Conservation (phyloP, 495 filamentous ascomycete genomes). For the Xylaria longipes region DNA sequence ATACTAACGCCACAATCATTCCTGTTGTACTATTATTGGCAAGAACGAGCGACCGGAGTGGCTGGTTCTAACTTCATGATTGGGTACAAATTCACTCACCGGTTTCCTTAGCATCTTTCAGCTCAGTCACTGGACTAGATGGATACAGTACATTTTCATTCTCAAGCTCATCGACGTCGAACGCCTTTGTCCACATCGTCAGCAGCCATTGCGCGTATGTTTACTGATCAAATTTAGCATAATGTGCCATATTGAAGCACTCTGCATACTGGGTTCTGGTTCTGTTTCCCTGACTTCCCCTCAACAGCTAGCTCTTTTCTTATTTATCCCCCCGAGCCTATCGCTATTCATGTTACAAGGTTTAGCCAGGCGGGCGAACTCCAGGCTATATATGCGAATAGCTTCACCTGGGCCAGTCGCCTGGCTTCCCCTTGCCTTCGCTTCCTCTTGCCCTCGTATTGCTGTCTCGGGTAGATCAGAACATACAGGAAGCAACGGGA, state of each 20-base stretch:
- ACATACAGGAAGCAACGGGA: no score
- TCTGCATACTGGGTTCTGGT: no score
- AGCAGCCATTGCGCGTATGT: background rate
- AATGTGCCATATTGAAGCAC: no score
- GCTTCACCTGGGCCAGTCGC: no score
- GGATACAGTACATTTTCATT: background rate
- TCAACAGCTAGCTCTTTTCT: background rate
- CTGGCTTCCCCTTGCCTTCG: no score
- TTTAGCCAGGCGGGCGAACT: no score
- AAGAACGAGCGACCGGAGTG: background rate
- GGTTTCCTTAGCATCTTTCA: background rate
- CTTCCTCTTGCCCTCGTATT: no score
- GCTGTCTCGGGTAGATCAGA: no score
- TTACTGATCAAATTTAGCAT: background rate
- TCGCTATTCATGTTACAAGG: no score
- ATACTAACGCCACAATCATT: background rate
- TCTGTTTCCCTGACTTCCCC: no score
- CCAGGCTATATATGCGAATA: no score
- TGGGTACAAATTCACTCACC: no score
- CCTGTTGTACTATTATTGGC: background rate
- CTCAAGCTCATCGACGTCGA: background rate
- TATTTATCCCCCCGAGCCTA: background rate
- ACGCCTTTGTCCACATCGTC: background rate
- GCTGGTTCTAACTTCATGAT: slow-evolving; percentile 1
- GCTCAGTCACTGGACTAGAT: background rate